Evolutionary conservation across 139 green algal genomes (phyloP).

Genomic region (Dunaliella primolecta): DNA sequence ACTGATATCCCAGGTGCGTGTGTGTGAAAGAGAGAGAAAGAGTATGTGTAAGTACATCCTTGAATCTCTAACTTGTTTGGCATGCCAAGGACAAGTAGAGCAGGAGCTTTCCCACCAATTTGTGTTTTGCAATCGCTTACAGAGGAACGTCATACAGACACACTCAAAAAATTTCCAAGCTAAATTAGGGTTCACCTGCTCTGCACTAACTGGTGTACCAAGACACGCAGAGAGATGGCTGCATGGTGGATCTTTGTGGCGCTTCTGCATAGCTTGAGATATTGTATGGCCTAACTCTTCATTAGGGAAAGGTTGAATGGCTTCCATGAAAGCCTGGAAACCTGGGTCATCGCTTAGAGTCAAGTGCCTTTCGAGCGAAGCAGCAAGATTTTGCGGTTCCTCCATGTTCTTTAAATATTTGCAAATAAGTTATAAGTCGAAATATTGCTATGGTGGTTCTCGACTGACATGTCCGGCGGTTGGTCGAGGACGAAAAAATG

Average conservation of each 20-base stretch:
- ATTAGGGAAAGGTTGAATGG: not conserved
- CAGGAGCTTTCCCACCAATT: too few relatives aligned
- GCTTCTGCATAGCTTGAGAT: not conserved
- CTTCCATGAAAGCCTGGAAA: not conserved
- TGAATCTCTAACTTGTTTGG: too few relatives aligned
- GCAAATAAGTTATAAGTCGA: too few relatives aligned
- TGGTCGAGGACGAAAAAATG: too few relatives aligned
- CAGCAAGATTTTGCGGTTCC: not conserved
- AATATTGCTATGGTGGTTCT: too few relatives aligned
- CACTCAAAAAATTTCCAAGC: not conserved
- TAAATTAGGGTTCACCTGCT: not conserved
- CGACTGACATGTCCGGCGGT: too few relatives aligned
- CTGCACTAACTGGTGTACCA: not conserved
- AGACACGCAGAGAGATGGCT: not conserved
- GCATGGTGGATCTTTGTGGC: not conserved
- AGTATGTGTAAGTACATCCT: not conserved
- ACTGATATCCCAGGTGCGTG: not conserved
- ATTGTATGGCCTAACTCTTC: not conserved
- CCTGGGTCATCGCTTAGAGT: not conserved
- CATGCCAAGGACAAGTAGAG: too few relatives aligned
- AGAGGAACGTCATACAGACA: not conserved
- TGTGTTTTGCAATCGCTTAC: not conserved
- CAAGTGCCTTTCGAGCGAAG: not conserved
- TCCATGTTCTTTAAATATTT: not conserved
- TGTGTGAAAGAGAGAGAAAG: not conserved